These are phyloP conservation scores for Maudiozyma pseudohumilis DNA, from an alignment of 805 yeast genomes.

Conservation along the genomic window DNA sequence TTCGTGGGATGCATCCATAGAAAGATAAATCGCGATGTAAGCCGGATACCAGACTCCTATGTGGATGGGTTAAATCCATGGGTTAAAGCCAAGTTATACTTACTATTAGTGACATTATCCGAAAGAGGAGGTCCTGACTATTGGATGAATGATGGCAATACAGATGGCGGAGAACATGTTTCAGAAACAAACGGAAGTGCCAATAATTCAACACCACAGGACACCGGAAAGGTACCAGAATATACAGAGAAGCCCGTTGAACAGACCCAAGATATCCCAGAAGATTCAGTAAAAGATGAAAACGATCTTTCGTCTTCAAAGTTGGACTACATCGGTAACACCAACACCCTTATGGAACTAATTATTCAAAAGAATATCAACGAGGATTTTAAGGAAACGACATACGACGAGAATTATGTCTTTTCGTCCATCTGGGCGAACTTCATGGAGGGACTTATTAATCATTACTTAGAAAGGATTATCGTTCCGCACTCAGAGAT, in stretches of 20 bases:
- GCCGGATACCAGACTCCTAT: constrained; percentile 17
- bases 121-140: constrained; percentile 31
- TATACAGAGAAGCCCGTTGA: background rate
- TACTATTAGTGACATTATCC: constrained; percentile 23
- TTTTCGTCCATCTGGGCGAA: constrained; percentile 32
- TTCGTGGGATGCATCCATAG: constrained; percentile 26
- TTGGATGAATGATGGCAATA: constrained; percentile 14
- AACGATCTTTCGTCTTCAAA: background rate
- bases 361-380: constrained; percentile 28
- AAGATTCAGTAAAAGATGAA: background rate
- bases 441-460: constrained; percentile 31
- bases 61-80: constrained; percentile 18
- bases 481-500: constrained; percentile 30
- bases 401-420: constrained; percentile 28
- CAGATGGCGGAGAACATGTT: background rate
- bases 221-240: too few relatives aligned
- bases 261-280: background rate
- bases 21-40: constrained; percentile 24
- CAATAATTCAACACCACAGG: background rate
- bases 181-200: background rate
- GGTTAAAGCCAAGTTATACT: constrained; percentile 25
- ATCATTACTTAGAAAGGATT: constrained; percentile 28
- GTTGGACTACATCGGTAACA: background rate
- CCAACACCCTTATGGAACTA: constrained; percentile 23
- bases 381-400: constrained; percentile 24